Evolutionary conservation across 208 protist genomes (phyloP).

Genomic region (Trypanosoma congolense): DNA sequence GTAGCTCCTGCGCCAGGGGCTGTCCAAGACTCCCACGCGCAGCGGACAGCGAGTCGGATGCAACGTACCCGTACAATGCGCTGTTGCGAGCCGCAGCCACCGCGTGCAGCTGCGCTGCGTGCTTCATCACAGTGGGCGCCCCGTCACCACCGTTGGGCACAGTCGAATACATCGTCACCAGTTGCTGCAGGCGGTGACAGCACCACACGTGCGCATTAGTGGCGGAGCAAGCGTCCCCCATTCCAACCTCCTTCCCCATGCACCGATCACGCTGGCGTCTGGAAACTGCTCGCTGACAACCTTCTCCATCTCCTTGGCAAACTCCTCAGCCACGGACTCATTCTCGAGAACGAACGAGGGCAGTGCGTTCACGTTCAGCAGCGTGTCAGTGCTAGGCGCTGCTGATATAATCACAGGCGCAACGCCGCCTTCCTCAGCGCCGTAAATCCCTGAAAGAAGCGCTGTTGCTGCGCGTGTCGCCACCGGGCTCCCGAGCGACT

Average conservation of each 20-base stretch:
- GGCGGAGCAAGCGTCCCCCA: slow-evolving; percentile 7
- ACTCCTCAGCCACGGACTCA: not conserved
- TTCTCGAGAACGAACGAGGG: slow-evolving; percentile 8
- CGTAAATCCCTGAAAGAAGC: slow-evolving; percentile 11
- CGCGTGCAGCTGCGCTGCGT: slow-evolving; percentile 12
- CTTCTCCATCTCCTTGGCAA: slow-evolving; percentile 1
- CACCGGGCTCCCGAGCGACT: slow-evolving; percentile 1
- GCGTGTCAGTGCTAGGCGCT: slow-evolving; percentile 1
- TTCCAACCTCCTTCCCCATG: slow-evolving; percentile 20
- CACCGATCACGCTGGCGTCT: slow-evolving; percentile 8
- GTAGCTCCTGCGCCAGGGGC: slow-evolving; percentile 11
- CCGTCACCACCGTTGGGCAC: not conserved
- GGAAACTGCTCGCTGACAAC: slow-evolving; percentile 20
- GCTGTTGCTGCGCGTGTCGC: slow-evolving; percentile 6
- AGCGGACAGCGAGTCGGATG: not conserved
- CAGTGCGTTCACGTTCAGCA: slow-evolving; percentile 13
- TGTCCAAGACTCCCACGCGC: slow-evolving; percentile 19
- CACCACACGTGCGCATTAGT: slow-evolving; percentile 2
- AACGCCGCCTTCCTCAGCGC: not conserved
- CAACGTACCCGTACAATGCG: slow-evolving; percentile 5
- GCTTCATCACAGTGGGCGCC: slow-evolving; percentile 12
- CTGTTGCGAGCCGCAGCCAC: slow-evolving; percentile 17
- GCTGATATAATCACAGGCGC: slow-evolving; percentile 5
- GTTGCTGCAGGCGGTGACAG: slow-evolving; percentile 12
- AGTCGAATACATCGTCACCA: slow-evolving; percentile 11